phyloP scores from a whole-genome alignment of 176 grass and related monocot species.

The Raddia distichophylla region DNA sequence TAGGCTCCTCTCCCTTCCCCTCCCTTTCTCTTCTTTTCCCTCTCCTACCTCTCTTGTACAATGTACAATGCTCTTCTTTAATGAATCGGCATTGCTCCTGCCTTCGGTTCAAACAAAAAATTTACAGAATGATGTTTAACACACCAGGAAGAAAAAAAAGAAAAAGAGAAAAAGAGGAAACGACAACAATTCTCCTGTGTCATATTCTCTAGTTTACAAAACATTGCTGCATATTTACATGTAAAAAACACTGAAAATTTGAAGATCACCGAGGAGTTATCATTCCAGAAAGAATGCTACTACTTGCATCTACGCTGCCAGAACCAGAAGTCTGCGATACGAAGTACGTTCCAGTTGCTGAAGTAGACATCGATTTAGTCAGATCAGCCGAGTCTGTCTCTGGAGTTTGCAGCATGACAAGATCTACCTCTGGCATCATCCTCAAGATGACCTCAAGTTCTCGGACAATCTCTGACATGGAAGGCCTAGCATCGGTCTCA shows the following conservation, averaged over 20 bases:
- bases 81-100: too few species aligned
- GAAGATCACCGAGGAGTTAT: slow-evolving; percentile 42
- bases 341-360: slow-evolving; percentile 16
- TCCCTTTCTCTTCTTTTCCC: too few species aligned
- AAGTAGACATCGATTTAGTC: slow-evolving; percentile 41
- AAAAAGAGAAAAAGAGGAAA: slow-evolving; percentile 6
- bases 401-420: too few species aligned
- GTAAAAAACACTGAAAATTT: not conserved
- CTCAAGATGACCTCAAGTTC: slow-evolving; percentile 69
- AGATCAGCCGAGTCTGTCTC: slow-evolving; percentile 37
- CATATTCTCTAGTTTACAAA: slow-evolving; percentile 27
- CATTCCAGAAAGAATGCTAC: slow-evolving; percentile 34
- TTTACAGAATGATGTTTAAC: not conserved
- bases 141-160: slow-evolving; percentile 8
- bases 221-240: slow-evolving; percentile 19
- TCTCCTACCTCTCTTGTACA: too few species aligned
- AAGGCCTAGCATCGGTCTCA: slow-evolving; percentile 73
- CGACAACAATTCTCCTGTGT: not conserved
- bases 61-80: too few species aligned
- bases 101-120: too few species aligned
- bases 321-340: slow-evolving; percentile 45
- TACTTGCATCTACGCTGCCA: slow-evolving; percentile 36
- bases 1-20: too few species aligned
- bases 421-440: slow-evolving; percentile 64
- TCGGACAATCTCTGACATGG: slow-evolving; percentile 80